Percentiles rank a stretch among this genome's conserved stretches.
phyloP scores from a whole-genome alignment of 2,329 filamentous ascomycete species.

The Colletotrichum euphorbiae region DNA sequence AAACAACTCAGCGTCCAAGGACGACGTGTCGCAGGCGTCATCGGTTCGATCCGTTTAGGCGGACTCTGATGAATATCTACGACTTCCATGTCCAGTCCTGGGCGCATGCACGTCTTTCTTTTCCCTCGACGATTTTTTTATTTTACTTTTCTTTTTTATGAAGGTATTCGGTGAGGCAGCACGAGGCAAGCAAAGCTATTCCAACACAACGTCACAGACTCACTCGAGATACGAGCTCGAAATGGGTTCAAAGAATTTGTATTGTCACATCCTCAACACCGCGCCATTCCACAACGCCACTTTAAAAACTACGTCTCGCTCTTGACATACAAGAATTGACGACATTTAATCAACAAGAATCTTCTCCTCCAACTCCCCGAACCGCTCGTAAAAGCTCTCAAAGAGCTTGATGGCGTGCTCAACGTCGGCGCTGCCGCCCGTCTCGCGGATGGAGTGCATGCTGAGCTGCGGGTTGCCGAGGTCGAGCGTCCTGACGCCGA shows the following conservation, averaged over 20 bases:
- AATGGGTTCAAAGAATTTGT: not conserved
- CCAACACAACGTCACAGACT: too few species aligned
- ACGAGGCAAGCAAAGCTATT: too few species aligned
- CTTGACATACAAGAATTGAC: not conserved
- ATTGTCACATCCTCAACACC: conserved; percentile 6
- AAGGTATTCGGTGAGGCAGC: too few species aligned
- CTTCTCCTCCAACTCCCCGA: conserved; percentile 82
- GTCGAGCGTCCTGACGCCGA: conserved; percentile 91
- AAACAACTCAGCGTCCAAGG: too few species aligned
- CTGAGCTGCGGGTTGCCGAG: conserved; percentile 93
- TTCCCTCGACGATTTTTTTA: too few species aligned
- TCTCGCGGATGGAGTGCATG: conserved; percentile 98
- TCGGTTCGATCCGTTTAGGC: too few species aligned
- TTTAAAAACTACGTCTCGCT: not conserved
- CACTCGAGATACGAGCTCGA: too few species aligned
- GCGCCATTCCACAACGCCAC: conserved; percentile 14
- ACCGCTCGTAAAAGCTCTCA: conserved; percentile 86
- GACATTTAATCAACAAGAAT: conserved; percentile 79
- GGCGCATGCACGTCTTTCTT: too few species aligned
- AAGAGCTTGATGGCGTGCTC: conserved; percentile 88
- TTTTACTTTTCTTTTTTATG: too few species aligned
- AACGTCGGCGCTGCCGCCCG: conserved; percentile 87
- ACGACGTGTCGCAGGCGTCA: too few species aligned
- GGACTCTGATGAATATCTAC: too few species aligned
- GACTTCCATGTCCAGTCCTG: too few species aligned